phyloP scores from a whole-genome alignment of 371 early-diverging fungal genomes.

The Mucor indicus region DNA sequence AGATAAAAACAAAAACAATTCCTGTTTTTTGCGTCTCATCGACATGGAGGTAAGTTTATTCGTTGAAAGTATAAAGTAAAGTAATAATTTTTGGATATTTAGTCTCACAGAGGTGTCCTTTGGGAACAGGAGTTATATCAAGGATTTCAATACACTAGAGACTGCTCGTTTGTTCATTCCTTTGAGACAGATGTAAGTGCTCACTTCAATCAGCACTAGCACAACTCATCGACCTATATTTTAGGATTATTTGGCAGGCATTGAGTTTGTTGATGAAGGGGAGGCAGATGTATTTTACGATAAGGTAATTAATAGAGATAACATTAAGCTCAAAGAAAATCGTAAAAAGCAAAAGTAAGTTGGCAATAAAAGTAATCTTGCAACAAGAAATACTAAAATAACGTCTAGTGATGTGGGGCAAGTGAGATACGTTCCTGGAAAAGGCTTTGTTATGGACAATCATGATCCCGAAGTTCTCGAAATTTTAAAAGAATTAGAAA shows the following conservation, averaged over 20 bases:
- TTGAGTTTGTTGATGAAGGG: constrained; percentile 84
- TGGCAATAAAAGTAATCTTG: not conserved
- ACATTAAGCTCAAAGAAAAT: no score
- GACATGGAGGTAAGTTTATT: constrained; percentile 65
- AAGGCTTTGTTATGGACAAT: constrained; percentile 78
- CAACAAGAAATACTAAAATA: constrained; percentile 17
- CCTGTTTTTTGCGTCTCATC: constrained; percentile 74
- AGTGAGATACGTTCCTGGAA: constrained; percentile 76
- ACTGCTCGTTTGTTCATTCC: constrained; percentile 79
- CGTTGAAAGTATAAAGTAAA: no score
- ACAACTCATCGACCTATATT: no score
- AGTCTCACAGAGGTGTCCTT: constrained; percentile 55
- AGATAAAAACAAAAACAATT: constrained; percentile 54
- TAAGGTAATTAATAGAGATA: constrained; percentile 58
- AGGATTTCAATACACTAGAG: constrained; percentile 72
- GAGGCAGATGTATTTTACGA: constrained; percentile 80
- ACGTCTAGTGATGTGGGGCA: constrained; percentile 75
- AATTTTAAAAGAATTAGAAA: constrained; percentile 72
- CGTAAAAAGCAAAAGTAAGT: constrained; percentile 7
- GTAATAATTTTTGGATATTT: no score
- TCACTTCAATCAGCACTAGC: no score
- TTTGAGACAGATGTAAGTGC: constrained; percentile 77
- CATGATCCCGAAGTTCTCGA: constrained; percentile 80
- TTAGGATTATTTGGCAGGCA: constrained; percentile 72
- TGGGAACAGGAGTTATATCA: constrained; percentile 84